Evolutionary conservation across 176 grass and related monocot species (phyloP).

Genomic region (Lolium rigidum): DNA sequence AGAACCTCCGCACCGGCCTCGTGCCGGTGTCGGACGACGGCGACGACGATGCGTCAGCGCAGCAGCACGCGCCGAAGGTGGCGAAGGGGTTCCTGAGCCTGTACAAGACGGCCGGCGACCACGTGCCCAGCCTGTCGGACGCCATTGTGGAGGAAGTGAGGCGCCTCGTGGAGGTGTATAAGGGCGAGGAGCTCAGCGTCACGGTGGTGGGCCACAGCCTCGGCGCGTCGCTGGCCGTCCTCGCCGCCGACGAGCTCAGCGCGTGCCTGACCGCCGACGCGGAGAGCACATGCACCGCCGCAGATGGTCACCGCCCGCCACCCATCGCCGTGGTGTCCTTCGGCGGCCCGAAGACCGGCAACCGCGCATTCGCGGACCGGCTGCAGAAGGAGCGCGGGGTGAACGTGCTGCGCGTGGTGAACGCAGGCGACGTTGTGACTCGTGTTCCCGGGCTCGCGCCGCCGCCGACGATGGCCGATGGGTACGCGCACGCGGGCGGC

Average conservation of each 20-base stretch:
- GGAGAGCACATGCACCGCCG: not conserved
- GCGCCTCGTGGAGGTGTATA: conserved; percentile 55
- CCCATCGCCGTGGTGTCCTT: conserved; percentile 75
- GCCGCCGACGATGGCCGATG: conserved; percentile 33
- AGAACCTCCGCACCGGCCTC: conserved; percentile 71
- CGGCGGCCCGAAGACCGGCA: conserved; percentile 61
- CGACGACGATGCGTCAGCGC: not conserved
- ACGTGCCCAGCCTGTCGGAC: conserved; percentile 59
- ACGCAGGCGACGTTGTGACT: conserved; percentile 78
- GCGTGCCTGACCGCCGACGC: conserved; percentile 15
- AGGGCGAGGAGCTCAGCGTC: conserved; percentile 80
- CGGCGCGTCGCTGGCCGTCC: conserved; percentile 67
- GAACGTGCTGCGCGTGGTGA: conserved; percentile 74
- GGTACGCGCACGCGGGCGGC: conserved; percentile 55
- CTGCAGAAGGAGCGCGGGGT: conserved; percentile 37
- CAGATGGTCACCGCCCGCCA: conserved; percentile 11
- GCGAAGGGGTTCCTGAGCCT: conserved; percentile 72
- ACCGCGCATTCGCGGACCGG: conserved; percentile 62
- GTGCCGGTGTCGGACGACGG: conserved; percentile 38
- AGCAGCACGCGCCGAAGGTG: conserved; percentile 52
- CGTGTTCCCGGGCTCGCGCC: conserved; percentile 48
- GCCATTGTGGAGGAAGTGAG: conserved; percentile 56
- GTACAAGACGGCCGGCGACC: conserved; percentile 64
- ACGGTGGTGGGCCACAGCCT: conserved; percentile 80
- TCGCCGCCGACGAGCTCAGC: conserved; percentile 77